Evolutionary conservation across 805 yeast species (phyloP), one percentile per base, ranked within the genome.

Genomic region (Wickerhamomyces ciferrii): DNA sequence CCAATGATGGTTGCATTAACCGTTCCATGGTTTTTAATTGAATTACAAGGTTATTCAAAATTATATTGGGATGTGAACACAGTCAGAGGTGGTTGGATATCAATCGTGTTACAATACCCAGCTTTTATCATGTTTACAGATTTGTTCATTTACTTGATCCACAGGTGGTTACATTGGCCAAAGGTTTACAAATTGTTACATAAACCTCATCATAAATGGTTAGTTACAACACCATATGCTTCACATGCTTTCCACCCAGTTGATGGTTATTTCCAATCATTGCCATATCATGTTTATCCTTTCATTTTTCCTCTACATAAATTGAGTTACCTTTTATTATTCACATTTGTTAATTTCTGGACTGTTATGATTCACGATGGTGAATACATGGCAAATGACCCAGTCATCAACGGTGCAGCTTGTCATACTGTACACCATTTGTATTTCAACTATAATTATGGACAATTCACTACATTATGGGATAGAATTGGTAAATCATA

Each of bases 191-290:
- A 85, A 72, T 66, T 60, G 23, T 71, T 94, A 51, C 99, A 94
- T 73, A 94, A 94, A 71, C 97, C 97, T 13, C 99, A 94, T 68
- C 99, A 94, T 77, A 94, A 94, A 71, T 94, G 99, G 99, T 81
- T 94, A 56, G 97, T 94, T 37, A 92, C 98, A 51, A 92, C 99
- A 10, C 99, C 99, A 39, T 94, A 85, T 70, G 99, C 99, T 0
- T 88, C 96, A 9, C 97, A 91, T 62, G 97, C 98, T 23, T 94
- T 94, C 89, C 96, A 94, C 68, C 98, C 99, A 14, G 86, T 94
- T 44, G 99, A 94, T 59, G 99, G 99, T 36, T 94, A 87, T 72
- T 72, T 80, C 49, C 99, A 94, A 73, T 85, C 96, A 34, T 63
- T 94, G 53, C 97, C 99, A 14, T 94, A 94, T 71, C 99, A 94